Percentiles rank a stretch among this genome's conserved stretches.
phyloP scores from a whole-genome alignment of 2,329 filamentous ascomycete species.

The Chaetomium sp. region DNA sequence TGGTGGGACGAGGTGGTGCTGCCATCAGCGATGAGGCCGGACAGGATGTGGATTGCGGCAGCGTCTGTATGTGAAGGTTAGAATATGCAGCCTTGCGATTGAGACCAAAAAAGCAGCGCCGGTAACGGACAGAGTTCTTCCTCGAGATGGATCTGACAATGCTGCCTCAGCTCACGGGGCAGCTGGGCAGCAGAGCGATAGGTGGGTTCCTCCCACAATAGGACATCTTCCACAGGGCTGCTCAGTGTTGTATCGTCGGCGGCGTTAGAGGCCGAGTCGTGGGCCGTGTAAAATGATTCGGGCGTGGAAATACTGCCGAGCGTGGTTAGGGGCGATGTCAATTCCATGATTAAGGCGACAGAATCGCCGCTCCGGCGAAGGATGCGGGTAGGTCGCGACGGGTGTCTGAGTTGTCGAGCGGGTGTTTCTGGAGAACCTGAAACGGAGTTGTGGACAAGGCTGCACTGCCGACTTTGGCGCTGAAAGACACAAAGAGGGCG shows the following conservation, averaged over 20 bases:
- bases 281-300: slow-evolving; percentile 19
- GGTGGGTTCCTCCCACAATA: neutral
- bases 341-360: slow-evolving; percentile 8
- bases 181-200: slow-evolving; percentile 52
- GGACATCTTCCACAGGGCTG: slow-evolving; percentile 14
- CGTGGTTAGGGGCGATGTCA: slow-evolving; percentile 19
- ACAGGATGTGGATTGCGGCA: slow-evolving; percentile 58
- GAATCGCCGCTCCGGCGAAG: neutral
- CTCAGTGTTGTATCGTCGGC: slow-evolving; percentile 17
- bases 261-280: slow-evolving; percentile 9
- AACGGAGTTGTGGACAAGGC: neutral
- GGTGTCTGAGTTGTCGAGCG: too few relatives aligned
- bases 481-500: neutral
- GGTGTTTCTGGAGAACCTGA: neutral
- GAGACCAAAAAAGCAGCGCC: neutral
- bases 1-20: slow-evolving; percentile 24
- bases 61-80: slow-evolving; percentile 34
- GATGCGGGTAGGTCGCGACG: too few relatives aligned
- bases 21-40: slow-evolving; percentile 54
- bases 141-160: slow-evolving; percentile 67
- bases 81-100: neutral
- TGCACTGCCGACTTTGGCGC: neutral
- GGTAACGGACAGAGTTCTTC: slow-evolving; percentile 50
- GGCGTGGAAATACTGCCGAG: slow-evolving; percentile 21
- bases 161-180: slow-evolving; percentile 57